These are phyloP conservation scores for Viola pubescens DNA, from an alignment of 441 rosid genomes.

Conservation along the genomic window DNA sequence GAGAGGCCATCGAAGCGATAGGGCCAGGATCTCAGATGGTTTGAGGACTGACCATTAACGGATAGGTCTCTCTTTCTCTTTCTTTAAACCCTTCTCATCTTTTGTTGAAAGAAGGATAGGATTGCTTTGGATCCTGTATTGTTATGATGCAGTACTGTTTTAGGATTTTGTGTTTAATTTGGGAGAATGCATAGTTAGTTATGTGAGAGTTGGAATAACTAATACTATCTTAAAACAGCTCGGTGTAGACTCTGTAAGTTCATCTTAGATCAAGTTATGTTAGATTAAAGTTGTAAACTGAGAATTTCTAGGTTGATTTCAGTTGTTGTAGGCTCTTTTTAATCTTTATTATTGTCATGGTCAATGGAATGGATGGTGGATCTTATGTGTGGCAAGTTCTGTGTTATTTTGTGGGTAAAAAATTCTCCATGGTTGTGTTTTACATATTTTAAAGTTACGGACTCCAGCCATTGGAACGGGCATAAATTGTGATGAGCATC, in stretches of 20 bases:
- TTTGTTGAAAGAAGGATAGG: constrained; percentile 26
- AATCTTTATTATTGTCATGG: no score
- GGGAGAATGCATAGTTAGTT: constrained; percentile 19
- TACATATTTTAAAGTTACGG: no score
- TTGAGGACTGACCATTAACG: constrained; percentile 30
- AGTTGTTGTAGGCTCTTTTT: no score
- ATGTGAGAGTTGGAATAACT: constrained; percentile 14
- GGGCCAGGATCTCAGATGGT: constrained; percentile 21
- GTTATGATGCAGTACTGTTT: constrained; percentile 17
- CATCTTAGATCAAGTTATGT: constrained; percentile 3
- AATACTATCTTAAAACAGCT: no score
- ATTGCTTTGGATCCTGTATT: constrained; percentile 22
- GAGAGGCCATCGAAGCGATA: constrained; percentile 74
- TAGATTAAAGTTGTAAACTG: no score
- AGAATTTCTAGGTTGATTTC: no score
- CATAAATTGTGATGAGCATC: no score
- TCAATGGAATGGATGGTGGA: constrained; percentile 15
- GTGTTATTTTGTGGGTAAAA: no score
- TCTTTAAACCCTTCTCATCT: constrained; percentile 15
- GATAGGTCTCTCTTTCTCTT: constrained; percentile 35
- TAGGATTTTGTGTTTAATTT: constrained; percentile 16
- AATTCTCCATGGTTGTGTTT: no score
- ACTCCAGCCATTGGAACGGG: no score
- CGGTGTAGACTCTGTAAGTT: no score
- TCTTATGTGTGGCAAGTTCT: background rate